A percentile compares a stretch with the other conserved stretches of the same genome.
phyloP scores from a whole-genome alignment of 345 rosid genomes.

The Balakata baccata region DNA sequence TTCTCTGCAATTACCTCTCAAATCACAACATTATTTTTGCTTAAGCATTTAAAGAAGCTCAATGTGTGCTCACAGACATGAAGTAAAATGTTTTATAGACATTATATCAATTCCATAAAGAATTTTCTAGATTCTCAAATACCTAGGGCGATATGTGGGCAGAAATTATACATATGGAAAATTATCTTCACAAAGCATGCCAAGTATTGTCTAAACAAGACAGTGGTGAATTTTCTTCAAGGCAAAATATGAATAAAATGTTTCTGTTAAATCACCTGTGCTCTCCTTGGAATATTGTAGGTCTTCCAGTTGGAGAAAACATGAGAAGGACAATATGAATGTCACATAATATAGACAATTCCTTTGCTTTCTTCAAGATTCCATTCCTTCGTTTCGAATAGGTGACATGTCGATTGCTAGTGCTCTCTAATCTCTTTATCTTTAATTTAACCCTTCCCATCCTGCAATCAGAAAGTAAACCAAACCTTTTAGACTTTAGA shows the following conservation, averaged over 20 bases:
- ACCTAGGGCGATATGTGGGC: not conserved
- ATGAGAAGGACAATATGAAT: conserved; percentile 76
- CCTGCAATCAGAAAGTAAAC: conserved; percentile 29
- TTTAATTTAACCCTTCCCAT: conserved; percentile 93
- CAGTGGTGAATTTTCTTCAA: not conserved
- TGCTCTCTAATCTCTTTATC: conserved; percentile 79
- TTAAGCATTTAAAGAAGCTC: not conserved
- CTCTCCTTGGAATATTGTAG: conserved; percentile 69
- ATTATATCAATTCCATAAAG: not conserved
- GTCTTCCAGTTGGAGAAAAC: conserved; percentile 82
- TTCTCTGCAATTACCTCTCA: not conserved
- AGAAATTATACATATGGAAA: not conserved
- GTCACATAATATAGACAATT: conserved; percentile 80
- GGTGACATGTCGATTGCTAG: conserved; percentile 69
- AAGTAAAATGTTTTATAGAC: not conserved
- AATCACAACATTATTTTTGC: not conserved
- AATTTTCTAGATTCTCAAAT: not conserved
- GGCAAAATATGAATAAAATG: not conserved
- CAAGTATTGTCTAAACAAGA: not conserved
- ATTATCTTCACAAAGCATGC: not conserved
- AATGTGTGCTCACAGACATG: not conserved
- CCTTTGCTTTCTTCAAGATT: conserved; percentile 85
- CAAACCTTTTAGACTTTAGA: not conserved
- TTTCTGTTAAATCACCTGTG: conserved; percentile 44
- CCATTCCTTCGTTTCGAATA: conserved; percentile 81